Base-by-base conservation (phyloP, 2,329 filamentous ascomycete species). In the Setomelanomma holmii region DNA sequence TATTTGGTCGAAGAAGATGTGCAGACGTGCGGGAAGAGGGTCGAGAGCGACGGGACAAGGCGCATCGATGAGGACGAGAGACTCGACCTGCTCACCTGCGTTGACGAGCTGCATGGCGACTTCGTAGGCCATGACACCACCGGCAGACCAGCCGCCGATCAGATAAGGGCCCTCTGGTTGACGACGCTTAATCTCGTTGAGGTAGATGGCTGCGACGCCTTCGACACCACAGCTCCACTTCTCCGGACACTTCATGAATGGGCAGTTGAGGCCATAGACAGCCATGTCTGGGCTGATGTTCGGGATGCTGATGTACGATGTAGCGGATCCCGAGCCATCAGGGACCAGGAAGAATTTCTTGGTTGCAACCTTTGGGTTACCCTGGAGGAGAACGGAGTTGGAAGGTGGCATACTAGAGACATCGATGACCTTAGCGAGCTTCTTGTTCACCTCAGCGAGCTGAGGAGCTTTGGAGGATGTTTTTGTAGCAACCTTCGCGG, bases 1-100 rank as follows among this genome's bases (percentile, higher is more conserved):
- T 47, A 90, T 88, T 41, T 82, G 80, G 47, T 87, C 87, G 65
- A 91, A 90, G 82, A 89, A 91, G 59, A 86, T 82, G 72, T 89
- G 88, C 8, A 91, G 83, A 56, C 81, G 78, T 19, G 76, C 76
- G 4, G 80, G 75, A 4, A 83, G 78, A 46, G 80, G 80, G 34
- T 76, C 80, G 27, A 82, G 76, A 60, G 78, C 73, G 53, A 82
- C 77, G 0, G 81, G 81, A 69, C 79, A 82, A 14, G 81, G 81
- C 11, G 81, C 78, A 64, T 84, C 81, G 51, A 83, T 80, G 30
- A 84, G 74, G 20, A 83, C 71, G 3, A 84, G 78, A 53, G 73
- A 78, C 55, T 80, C 79, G 11, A 83, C 78, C 51, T 76, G 73
- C 53, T 84, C 80, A 30, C 78, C 79, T 5, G 70, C 68, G 41